Evolutionary conservation across 768 basidiomycete genomes (phyloP).

Genomic region (Sistotremastrum niveocremeum): DNA sequence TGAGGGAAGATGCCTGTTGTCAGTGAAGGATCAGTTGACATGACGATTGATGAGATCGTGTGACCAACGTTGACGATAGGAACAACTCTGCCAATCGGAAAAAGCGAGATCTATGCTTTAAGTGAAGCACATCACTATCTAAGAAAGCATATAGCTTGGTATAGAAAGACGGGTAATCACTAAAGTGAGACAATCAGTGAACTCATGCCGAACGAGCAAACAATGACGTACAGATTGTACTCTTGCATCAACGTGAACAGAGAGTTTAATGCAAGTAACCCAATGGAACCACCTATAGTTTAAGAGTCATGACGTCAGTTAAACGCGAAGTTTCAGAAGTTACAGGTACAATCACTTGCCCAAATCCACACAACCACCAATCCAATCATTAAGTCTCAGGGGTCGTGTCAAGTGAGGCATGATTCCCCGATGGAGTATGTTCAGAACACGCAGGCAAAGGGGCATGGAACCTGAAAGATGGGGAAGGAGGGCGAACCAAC

Average conservation of each 20-base stretch:
- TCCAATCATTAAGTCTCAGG: conserved; percentile 83
- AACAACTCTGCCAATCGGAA: conserved; percentile 88
- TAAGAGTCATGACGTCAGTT: neutral
- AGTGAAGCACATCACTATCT: conserved; percentile 76
- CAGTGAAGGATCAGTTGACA: conserved; percentile 3
- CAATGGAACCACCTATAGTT: conserved; percentile 60
- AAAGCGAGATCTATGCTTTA: conserved; percentile 88
- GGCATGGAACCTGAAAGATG: conserved; percentile 27
- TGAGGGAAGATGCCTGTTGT: conserved; percentile 66
- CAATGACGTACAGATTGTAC: conserved; percentile 69
- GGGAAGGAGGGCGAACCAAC: conserved; percentile 68
- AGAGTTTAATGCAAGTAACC: conserved; percentile 81
- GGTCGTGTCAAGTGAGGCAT: conserved; percentile 73
- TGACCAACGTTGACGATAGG: conserved; percentile 74
- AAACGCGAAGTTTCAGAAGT: neutral
- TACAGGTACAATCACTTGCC: conserved; percentile 29
- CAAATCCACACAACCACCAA: conserved; percentile 68
- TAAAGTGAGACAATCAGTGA: conserved; percentile 18
- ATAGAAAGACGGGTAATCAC: conserved; percentile 95
- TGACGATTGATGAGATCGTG: neutral
- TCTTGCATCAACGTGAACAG: conserved; percentile 83
- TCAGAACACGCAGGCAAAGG: conserved; percentile 37
- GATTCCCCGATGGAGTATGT: conserved; percentile 71
- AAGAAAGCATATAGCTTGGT: conserved; percentile 82
- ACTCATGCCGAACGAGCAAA: neutral